A percentile compares a stretch with the other conserved stretches of the same genome.
These are phyloP conservation scores for Taphrina deformans DNA, from an alignment of 1,139 yeast genomes.

Conservation along the genomic window DNA sequence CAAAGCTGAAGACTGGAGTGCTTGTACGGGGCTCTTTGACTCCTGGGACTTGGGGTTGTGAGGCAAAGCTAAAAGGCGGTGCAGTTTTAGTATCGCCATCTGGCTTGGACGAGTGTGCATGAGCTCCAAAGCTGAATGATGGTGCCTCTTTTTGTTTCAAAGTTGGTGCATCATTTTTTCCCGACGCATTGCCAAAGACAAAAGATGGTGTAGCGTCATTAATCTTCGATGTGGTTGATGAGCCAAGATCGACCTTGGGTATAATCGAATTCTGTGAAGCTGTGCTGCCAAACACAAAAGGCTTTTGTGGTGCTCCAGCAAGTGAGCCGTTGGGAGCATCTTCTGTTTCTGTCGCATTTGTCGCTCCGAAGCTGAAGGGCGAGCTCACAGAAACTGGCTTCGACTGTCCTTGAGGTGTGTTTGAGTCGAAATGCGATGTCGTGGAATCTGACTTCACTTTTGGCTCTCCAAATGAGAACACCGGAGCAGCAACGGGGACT, in stretches of 20 bases:
- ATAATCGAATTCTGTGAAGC: not conserved
- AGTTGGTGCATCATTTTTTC: not conserved
- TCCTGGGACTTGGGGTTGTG: not conserved
- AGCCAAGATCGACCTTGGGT: not conserved
- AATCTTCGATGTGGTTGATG: not conserved
- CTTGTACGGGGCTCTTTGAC: not conserved
- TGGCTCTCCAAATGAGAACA: not conserved
- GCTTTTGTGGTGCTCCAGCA: not conserved
- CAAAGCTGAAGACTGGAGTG: slow-evolving; percentile 9
- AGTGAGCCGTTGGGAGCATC: too few relatives aligned
- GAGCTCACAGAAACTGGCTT: not conserved
- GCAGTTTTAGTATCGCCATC: not conserved
- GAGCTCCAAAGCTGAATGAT: not conserved
- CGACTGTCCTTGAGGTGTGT: not conserved
- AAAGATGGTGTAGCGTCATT: not conserved
- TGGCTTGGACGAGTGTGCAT: not conserved
- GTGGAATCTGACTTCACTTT: not conserved
- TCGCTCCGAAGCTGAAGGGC: not conserved
- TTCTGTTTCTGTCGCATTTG: not conserved
- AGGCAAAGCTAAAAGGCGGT: not conserved
- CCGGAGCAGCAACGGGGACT: not conserved
- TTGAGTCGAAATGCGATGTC: not conserved
- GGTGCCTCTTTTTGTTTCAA: not conserved
- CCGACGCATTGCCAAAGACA: not conserved
- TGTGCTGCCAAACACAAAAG: not conserved